Conservation (phyloP, 208 protist species). For the Trypanosoma grayi region DNA sequence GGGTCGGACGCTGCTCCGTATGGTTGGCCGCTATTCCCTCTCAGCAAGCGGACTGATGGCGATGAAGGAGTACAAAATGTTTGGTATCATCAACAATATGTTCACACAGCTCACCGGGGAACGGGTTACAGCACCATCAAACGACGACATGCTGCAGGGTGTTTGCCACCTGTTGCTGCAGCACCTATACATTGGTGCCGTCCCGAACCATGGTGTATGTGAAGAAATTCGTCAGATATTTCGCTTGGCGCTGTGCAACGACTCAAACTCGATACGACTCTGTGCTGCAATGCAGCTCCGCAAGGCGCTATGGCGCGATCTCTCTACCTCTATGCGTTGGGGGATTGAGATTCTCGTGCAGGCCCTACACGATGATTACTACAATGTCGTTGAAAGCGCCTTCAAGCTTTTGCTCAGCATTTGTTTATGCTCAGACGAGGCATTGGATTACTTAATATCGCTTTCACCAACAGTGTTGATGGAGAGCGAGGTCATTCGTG, state of each 20-base stretch:
- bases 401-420: constrained; percentile 84
- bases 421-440: constrained; percentile 83
- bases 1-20: constrained; percentile 72
- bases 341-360: constrained; percentile 82
- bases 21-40: constrained; percentile 67
- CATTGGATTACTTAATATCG: constrained; percentile 83
- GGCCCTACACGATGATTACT: constrained; percentile 71
- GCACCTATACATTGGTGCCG: constrained; percentile 70
- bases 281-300: constrained; percentile 75
- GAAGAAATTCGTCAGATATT: constrained; percentile 80
- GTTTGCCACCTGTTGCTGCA: constrained; percentile 78
- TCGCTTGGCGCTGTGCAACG: constrained; percentile 56
- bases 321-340: constrained; percentile 87
- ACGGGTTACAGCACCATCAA: constrained; percentile 30
- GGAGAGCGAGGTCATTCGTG: constrained; percentile 75
- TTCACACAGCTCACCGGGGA: constrained; percentile 60
- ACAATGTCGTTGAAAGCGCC: constrained; percentile 72
- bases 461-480: constrained; percentile 78
- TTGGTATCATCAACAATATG: constrained; percentile 64
- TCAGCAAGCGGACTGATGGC: constrained; percentile 82
- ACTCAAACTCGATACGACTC: constrained; percentile 65
- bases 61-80: constrained; percentile 72
- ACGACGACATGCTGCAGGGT: constrained; percentile 63
- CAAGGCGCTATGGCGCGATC: constrained; percentile 77
- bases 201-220: constrained; percentile 90